Evolutionary conservation across 2,329 filamentous ascomycete genomes (phyloP).

Genomic region (Botryotinia globosa): DNA sequence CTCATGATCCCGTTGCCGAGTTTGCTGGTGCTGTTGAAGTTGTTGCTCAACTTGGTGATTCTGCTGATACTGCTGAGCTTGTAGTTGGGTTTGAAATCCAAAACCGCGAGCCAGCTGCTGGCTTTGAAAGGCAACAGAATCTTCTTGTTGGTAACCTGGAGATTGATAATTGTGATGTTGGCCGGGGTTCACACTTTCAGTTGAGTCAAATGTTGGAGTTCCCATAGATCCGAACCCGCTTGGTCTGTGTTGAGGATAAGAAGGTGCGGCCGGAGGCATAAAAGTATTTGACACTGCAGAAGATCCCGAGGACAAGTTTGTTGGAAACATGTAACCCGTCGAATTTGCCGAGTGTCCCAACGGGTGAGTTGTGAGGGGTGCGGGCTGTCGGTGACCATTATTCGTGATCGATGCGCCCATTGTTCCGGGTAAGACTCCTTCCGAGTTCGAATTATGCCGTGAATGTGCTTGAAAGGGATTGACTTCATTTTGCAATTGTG

Average conservation of each 20-base stretch:
- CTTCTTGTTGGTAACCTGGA: neutral
- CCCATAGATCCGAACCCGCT: neutral
- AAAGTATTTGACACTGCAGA: neutral
- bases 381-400: neutral
- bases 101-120: neutral
- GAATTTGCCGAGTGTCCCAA: neutral
- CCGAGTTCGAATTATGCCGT: conserved; percentile 2
- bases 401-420: neutral
- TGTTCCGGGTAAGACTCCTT: conserved; percentile 13
- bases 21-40: neutral
- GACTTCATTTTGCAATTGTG: conserved; percentile 3
- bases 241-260: neutral
- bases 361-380: neutral
- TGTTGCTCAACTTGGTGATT: neutral
- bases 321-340: neutral
- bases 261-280: neutral
- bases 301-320: neutral
- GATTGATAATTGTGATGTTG: neutral
- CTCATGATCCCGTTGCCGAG: neutral
- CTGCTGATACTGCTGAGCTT: neutral
- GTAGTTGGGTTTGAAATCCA: neutral
- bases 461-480: neutral
- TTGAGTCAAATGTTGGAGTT: neutral
- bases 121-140: neutral
- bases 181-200: neutral